These are phyloP conservation scores for Aspergillus nidulans DNA, from an alignment of 495 filamentous ascomycete species.

Conservation along the genomic window DNA sequence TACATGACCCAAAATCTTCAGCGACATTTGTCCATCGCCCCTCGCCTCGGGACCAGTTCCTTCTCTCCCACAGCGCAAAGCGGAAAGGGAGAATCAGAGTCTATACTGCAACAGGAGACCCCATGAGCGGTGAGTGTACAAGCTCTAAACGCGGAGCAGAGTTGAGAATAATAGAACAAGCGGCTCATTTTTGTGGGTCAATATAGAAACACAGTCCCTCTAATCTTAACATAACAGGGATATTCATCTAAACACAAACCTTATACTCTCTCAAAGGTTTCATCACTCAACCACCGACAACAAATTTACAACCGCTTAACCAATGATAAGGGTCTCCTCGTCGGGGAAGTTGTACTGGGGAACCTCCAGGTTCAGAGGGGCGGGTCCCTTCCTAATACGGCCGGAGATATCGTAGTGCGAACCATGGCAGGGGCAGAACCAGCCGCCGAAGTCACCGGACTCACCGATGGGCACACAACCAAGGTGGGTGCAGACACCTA, in stretches of 20 bases:
- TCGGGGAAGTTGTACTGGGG: slow-evolving; percentile 83
- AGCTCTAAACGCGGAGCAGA: slow-evolving; percentile 21
- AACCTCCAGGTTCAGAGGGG: slow-evolving; percentile 95
- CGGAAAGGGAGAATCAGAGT: slow-evolving; percentile 12
- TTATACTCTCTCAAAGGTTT: slow-evolving; percentile 13
- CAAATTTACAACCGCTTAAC: slow-evolving; percentile 45
- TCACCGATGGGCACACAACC: slow-evolving; percentile 99
- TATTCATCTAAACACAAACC: slow-evolving; percentile 39
- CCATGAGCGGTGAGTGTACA: slow-evolving; percentile 16
- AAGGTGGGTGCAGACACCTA: slow-evolving; percentile 97
- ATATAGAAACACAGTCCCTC: slow-evolving; percentile 47
- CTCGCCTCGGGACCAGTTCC: slow-evolving; percentile 2
- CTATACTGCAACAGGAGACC: slow-evolving; percentile 22
- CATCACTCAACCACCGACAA: slow-evolving; percentile 7
- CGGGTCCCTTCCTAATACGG: slow-evolving; percentile 91
- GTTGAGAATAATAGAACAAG: slow-evolving; percentile 27
- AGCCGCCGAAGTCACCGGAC: slow-evolving; percentile 95
- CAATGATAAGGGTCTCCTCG: slow-evolving; percentile 73
- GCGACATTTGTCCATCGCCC: slow-evolving; percentile 11
- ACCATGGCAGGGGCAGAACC: slow-evolving; percentile 99
- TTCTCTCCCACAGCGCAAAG: slow-evolving; percentile 8
- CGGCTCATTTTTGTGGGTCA: slow-evolving; percentile 39
- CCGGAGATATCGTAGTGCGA: slow-evolving; percentile 99
- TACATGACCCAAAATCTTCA: slow-evolving; percentile 12
- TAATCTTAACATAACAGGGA: slow-evolving; percentile 43